A percentile compares a stretch with the other conserved stretches of the same genome.
phyloP scores from a whole-genome alignment of 192 early-diverging fungal species.

The Mortierella alpina region DNA sequence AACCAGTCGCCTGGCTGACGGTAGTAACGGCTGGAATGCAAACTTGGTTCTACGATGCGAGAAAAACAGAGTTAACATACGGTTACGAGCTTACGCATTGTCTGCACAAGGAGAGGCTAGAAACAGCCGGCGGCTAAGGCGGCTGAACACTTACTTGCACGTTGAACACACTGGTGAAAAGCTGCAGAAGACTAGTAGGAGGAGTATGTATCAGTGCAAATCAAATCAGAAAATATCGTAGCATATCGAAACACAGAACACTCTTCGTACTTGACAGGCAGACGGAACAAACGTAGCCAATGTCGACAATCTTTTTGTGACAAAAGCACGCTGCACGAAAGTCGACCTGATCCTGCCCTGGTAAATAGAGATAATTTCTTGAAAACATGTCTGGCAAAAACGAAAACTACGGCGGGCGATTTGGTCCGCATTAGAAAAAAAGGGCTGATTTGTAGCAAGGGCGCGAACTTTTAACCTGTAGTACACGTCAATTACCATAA shows the following conservation, averaged over 20 bases:
- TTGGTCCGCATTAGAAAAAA: neutral
- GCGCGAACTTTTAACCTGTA: neutral
- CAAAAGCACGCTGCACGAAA: constrained; percentile 98
- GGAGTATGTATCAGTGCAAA: neutral
- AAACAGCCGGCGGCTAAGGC: neutral
- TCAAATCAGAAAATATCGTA: neutral
- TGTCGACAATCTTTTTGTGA: constrained; percentile 91
- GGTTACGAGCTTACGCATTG: neutral
- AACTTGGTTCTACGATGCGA: constrained; percentile 69
- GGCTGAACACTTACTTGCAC: constrained; percentile 61
- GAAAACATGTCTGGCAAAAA: constrained; percentile 86
- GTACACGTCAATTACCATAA: constrained; percentile 74
- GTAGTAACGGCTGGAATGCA: constrained; percentile 63
- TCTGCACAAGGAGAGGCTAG: neutral
- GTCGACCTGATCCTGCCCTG: constrained; percentile 85
- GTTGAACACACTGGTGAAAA: constrained; percentile 82
- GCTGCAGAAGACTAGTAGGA: constrained; percentile 69
- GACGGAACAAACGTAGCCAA: constrained; percentile 98
- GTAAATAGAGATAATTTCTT: constrained; percentile 77
- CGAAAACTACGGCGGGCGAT: constrained; percentile 62
- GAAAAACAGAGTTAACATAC: neutral
- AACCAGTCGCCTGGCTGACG: constrained; percentile 26
- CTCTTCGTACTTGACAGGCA: constrained; percentile 86
- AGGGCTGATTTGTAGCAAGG: neutral
- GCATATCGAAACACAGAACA: neutral